Base-by-base conservation (phyloP, 2,329 filamentous ascomycete genomes). In the Alternaria panax region DNA sequence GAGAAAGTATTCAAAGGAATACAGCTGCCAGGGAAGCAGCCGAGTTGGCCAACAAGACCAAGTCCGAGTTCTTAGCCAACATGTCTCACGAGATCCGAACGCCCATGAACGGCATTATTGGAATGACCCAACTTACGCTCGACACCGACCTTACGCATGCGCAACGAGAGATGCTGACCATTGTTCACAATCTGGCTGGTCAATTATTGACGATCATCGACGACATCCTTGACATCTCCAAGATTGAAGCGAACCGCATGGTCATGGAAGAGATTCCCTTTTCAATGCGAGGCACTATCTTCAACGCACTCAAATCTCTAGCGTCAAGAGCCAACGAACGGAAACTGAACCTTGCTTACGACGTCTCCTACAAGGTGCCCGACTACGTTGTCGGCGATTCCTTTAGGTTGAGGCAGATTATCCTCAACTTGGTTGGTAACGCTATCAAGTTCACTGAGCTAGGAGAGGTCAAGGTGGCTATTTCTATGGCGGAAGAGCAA, bases 71-170 rank as follows among this genome's bases (percentile, higher is more conserved):
- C 83, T 83, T 99, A 60, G 95, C 95, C 60, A 99, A 99, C 78
- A 98, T 98, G 94, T 96, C 92, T 45, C 94, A 98, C 85, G 94
- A 98, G 80, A 98, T 98, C 70, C 88, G 94, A 76, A 99, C 95
- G 34, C 95, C 93, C 1, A 97, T 97, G 88, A 97, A 97, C 81
- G 93, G 93, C 70, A 97, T 97, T 75, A 97, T 97, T 69, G 93
- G 93, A 73, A 97, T 98, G 94, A 97, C 93, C 3, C 93, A 97
- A 78, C 84, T 99, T 56, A 97, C 95, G 1, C 85, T 99, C 54
- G 95, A 99, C 76, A 97, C 94, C 38, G 83, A 98, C 75, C 84
- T 99, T 59, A 97, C 93, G 45, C 92, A 93, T 73, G 96, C 97
- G 73, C 95, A 97, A 73, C 89, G 95, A 69, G 95, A 99, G 81